Base-by-base conservation (phyloP, 192 early-diverging fungal genomes). In the Gaertneriomyces sp. region DNA sequence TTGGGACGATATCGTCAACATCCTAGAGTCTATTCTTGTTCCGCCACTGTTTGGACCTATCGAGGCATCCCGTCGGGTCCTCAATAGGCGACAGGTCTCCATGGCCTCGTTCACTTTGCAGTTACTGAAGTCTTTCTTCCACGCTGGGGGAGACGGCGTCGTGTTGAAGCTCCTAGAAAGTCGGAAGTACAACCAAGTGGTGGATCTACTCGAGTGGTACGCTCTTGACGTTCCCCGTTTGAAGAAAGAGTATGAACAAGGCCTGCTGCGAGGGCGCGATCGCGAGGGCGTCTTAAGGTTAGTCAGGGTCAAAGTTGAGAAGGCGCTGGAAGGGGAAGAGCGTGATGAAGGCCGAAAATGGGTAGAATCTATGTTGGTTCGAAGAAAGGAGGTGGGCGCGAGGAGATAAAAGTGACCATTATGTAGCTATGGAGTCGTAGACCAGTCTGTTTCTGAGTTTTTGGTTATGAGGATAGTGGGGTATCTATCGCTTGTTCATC, bases 1-100 rank as follows among this genome's bases (percentile, higher is more conserved):
- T 43, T 84, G 82, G 82, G 79, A 78, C 54, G 82, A 84, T 45
- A 56, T 53, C n/a, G 45, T 84, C 25, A 19, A 67, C 19, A 51
- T 78, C 20, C 51, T 78, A 38, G 81, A 78, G 54, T 55, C 41
- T 14, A 45, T 60, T 6, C 61, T 83, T 25, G 60, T 82, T 17
- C 80, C 82, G 6, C 82, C 76, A 19, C 68, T 84, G 44, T 84
- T 76, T 63, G 82, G 82, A 14, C 73, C 45, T n/a, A 79, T 82
- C 45, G 81, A 82, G 64, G 44, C 58, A 16, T 71, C 70, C 44
- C 68, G 80, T 39, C 57, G 71, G 16, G 63, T 81, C 11, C 64
- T 84, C 41, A 84, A 83, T 61, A 20, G 38, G 6, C 75, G 82
- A 38, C 82, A 84, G 58, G 50, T 79, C 3, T 70, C 74, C 39